phyloP scores from a whole-genome alignment of 257 asterid species.

The Petrea volubilis region DNA sequence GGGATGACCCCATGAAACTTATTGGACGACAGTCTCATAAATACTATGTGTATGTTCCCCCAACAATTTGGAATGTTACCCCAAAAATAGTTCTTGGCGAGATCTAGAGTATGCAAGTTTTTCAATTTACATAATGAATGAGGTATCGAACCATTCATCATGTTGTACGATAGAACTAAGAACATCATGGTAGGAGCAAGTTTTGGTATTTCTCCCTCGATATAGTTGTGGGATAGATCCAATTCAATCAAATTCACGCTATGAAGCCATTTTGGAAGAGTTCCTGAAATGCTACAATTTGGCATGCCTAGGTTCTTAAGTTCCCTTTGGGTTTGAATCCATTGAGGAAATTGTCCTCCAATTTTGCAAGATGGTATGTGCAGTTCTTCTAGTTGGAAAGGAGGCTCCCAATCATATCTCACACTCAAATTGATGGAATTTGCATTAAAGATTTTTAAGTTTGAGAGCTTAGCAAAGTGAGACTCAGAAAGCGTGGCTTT shows the following conservation, averaged over 20 bases:
- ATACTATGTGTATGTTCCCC: neutral
- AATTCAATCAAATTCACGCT: neutral
- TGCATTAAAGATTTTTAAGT: neutral
- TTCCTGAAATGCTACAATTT: slow-evolving; percentile 5
- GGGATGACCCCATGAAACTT: neutral
- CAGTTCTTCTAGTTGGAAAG: neutral
- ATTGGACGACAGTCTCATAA: neutral
- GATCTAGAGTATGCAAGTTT: neutral
- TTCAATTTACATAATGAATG: neutral
- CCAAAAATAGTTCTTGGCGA: neutral
- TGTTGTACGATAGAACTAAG: neutral
- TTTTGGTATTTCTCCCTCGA: neutral
- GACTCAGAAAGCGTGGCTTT: neutral
- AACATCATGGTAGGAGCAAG: neutral
- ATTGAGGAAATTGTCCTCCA: neutral
- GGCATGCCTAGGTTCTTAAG: neutral
- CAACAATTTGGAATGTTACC: slow-evolving; percentile 3
- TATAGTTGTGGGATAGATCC: neutral
- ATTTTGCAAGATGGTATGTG: neutral
- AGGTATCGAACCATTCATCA: neutral
- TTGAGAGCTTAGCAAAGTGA: slow-evolving; percentile 11
- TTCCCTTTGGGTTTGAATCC: neutral
- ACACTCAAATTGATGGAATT: neutral
- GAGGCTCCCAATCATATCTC: neutral
- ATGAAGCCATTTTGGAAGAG: neutral